A percentile compares a stretch with the other conserved stretches of the same genome.
phyloP scores from a whole-genome alignment of 2,329 filamentous ascomycete genomes.

The Calonectria pauciramosa region DNA sequence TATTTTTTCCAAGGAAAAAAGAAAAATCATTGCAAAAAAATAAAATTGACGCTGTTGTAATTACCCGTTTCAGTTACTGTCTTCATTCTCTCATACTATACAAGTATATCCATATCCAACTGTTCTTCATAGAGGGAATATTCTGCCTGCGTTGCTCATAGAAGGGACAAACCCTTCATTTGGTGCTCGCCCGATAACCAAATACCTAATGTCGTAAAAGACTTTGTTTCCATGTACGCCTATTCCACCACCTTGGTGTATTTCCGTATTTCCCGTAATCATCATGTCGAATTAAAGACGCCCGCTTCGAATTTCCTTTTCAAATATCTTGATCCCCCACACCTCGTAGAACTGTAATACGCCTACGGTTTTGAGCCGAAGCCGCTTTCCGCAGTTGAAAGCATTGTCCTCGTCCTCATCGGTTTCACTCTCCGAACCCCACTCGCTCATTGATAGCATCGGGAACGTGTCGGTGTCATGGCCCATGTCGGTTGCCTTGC shows the following conservation, averaged over 20 bases:
- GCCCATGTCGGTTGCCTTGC: conserved; percentile 39
- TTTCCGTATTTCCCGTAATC: background rate
- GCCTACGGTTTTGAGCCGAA: conserved; percentile 53
- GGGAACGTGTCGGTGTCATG: conserved; percentile 42
- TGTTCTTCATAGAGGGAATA: background rate
- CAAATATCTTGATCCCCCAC: conserved; percentile 68
- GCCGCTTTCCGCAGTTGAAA: conserved; percentile 48
- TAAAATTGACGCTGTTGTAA: background rate
- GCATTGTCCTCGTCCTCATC: conserved; percentile 50
- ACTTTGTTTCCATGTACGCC: conserved; percentile 8
- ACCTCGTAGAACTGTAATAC: conserved; percentile 56
- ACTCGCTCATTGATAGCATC: conserved; percentile 45
- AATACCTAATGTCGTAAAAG: background rate
- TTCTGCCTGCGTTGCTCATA: background rate
- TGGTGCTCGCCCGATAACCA: background rate
- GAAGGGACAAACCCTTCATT: background rate
- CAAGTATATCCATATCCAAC: conserved; percentile 8
- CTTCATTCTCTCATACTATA: conserved; percentile 6
- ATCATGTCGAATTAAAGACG: conserved; percentile 40
- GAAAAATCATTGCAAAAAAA: background rate
- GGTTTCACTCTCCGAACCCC: conserved; percentile 52
- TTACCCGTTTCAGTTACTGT: background rate
- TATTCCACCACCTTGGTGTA: background rate
- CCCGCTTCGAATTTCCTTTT: conserved; percentile 65
- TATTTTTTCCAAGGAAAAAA: background rate